Percentiles rank a stretch among this genome's conserved stretches.
These are phyloP conservation scores for Yamadazyma triangularis DNA, from an alignment of 1,139 yeast species.

Conservation along the genomic window DNA sequence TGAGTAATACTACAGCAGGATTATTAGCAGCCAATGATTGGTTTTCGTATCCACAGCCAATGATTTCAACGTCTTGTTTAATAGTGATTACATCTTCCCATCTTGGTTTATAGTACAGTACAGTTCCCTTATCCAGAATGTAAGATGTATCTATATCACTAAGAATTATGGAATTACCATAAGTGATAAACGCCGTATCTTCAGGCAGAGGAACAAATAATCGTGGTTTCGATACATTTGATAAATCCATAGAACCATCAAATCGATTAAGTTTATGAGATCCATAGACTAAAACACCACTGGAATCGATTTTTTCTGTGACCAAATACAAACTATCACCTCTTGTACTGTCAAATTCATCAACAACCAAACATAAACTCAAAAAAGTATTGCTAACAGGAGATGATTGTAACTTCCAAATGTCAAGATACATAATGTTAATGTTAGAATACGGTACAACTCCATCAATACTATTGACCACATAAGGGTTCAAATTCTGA, in stretches of 20 bases:
- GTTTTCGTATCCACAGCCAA: slow-evolving; percentile 60
- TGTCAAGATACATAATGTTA: slow-evolving; percentile 48
- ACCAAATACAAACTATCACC: slow-evolving; percentile 39
- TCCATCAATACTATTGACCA: slow-evolving; percentile 36
- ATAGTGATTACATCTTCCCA: slow-evolving; percentile 79
- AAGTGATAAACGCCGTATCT: slow-evolving; percentile 58
- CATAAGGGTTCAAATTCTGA: slow-evolving; percentile 23
- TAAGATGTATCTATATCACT: slow-evolving; percentile 54
- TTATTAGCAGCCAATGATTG: slow-evolving; percentile 20
- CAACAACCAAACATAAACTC: slow-evolving; percentile 37
- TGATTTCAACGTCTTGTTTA: slow-evolving; percentile 46
- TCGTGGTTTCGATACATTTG: slow-evolving; percentile 34
- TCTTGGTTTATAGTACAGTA: slow-evolving; percentile 48
- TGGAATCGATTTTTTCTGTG: slow-evolving; percentile 50
- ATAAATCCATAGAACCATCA: slow-evolving; percentile 30
- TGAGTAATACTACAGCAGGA: slow-evolving; percentile 46
- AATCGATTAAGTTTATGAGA: slow-evolving; percentile 44
- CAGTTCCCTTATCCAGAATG: slow-evolving; percentile 20
- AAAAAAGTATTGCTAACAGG: slow-evolving; percentile 34
- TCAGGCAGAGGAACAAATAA: slow-evolving; percentile 59
- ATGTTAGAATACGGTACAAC: slow-evolving; percentile 32
- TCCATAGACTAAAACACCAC: slow-evolving; percentile 55
- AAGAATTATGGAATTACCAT: slow-evolving; percentile 59
- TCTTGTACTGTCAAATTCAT: slow-evolving; percentile 15
- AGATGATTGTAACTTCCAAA: slow-evolving; percentile 34